Percentiles rank a stretch among this genome's conserved stretches.
Conservation (phyloP, 306 rosid genomes). For the Quercus alba region DNA sequence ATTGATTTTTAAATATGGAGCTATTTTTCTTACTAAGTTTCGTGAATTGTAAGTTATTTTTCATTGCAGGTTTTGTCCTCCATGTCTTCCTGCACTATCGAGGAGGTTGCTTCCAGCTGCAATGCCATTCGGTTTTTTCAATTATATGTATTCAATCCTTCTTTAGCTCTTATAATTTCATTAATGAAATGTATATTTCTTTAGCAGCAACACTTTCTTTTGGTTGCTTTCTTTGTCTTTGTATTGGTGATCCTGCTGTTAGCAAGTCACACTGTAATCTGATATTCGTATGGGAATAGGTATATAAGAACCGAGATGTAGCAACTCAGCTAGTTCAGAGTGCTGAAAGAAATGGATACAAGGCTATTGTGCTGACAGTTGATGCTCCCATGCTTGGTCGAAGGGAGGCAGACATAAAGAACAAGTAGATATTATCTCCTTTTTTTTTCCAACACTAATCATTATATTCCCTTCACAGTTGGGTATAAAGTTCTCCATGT, state of each 20-base stretch:
- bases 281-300: slow-evolving; percentile 21
- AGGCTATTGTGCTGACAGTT: slow-evolving; percentile 56
- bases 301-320: slow-evolving; percentile 48
- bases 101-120: slow-evolving; percentile 72
- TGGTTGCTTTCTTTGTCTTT: background rate
- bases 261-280: background rate
- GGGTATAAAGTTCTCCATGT: background rate
- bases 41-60: background rate
- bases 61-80: slow-evolving; percentile 39
- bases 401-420: slow-evolving; percentile 68
- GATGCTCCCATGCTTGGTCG: slow-evolving; percentile 56
- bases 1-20: background rate
- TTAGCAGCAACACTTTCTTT: background rate
- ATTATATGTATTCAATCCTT: slow-evolving; percentile 40
- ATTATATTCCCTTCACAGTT: background rate
- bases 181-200: too few relatives aligned
- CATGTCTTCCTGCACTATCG: slow-evolving; percentile 44
- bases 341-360: slow-evolving; percentile 59
- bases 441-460: background rate
- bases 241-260: background rate
- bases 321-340: slow-evolving; percentile 41
- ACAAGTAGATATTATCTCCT: slow-evolving; percentile 29
- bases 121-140: slow-evolving; percentile 66
- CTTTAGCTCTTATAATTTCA: background rate
- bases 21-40: background rate